Conservation (phyloP, 2,329 filamentous ascomycete species). For the Lojkania enalia region DNA sequence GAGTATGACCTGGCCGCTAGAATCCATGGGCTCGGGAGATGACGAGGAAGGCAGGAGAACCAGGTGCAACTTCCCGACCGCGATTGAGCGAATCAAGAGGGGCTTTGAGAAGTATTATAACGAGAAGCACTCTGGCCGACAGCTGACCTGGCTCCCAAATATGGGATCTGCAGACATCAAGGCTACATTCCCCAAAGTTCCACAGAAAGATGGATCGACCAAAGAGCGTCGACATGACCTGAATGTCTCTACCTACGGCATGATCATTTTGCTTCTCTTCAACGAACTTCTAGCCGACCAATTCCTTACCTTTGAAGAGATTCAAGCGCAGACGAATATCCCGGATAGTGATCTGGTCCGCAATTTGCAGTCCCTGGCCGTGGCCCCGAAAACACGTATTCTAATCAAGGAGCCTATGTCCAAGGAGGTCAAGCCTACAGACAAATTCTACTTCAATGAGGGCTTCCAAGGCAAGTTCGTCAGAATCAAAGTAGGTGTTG, state of each 20-base stretch:
- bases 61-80: constrained; percentile 72
- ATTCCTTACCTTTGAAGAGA: constrained; percentile 69
- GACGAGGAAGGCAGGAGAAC: constrained; percentile 52
- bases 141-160: constrained; percentile 78
- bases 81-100: constrained; percentile 74
- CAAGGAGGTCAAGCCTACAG: constrained; percentile 74
- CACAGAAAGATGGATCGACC: constrained; percentile 68
- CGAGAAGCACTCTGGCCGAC: constrained; percentile 81
- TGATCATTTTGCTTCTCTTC: constrained; percentile 88
- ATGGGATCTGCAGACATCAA: constrained; percentile 86
- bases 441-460: constrained; percentile 81
- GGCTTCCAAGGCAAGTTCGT: constrained; percentile 80
- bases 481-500: constrained; percentile 86
- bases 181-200: constrained; percentile 72
- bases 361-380: constrained; percentile 78
- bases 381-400: constrained; percentile 81
- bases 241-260: constrained; percentile 88
- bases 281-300: constrained; percentile 67
- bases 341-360: constrained; percentile 72
- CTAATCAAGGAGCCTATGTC: constrained; percentile 78
- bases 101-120: constrained; percentile 91
- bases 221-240: constrained; percentile 81
- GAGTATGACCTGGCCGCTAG: constrained; percentile 92
- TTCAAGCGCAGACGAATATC: constrained; percentile 81
- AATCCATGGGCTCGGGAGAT: constrained; percentile 69